A percentile compares a stretch with the other conserved stretches of the same genome.
These are phyloP conservation scores for Colletotrichum horii DNA, from an alignment of 2,329 filamentous ascomycete species.

Conservation along the genomic window DNA sequence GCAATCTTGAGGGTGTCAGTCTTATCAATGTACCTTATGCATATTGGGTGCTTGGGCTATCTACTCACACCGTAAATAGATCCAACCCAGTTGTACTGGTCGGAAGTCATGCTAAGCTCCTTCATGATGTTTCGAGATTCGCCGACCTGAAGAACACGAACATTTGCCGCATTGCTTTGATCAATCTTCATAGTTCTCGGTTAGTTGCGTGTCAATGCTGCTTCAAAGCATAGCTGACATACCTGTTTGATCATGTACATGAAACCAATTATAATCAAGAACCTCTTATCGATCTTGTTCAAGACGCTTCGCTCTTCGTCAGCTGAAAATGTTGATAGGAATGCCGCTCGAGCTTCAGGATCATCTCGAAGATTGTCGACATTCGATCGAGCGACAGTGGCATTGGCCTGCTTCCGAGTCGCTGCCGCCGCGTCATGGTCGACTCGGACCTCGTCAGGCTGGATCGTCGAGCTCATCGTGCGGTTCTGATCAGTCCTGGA, in stretches of 20 bases:
- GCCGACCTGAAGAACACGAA: slow-evolving; percentile 48
- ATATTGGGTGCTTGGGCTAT: background rate
- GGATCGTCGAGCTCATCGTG: background rate
- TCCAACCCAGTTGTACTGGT: slow-evolving; percentile 12
- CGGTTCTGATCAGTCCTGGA: background rate
- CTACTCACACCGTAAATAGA: background rate
- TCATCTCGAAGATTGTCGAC: slow-evolving; percentile 18
- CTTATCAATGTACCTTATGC: too few relatives aligned
- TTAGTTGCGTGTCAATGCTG: background rate
- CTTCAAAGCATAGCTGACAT: background rate
- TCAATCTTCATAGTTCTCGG: slow-evolving; percentile 31
- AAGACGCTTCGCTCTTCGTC: slow-evolving; percentile 43
- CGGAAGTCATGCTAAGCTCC: slow-evolving; percentile 3
- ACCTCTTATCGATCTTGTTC: slow-evolving; percentile 42
- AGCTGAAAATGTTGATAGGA: slow-evolving; percentile 41
- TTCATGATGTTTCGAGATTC: slow-evolving; percentile 35
- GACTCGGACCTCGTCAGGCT: background rate
- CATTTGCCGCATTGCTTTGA: slow-evolving; percentile 42
- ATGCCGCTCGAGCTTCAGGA: slow-evolving; percentile 27
- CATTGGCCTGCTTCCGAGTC: background rate
- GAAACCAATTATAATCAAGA: slow-evolving; percentile 41
- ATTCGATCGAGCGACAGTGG: background rate
- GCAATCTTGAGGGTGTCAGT: slow-evolving; percentile 30
- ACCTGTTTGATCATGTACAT: slow-evolving; percentile 48
- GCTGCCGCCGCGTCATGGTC: background rate